Evolutionary conservation across 805 yeast genomes (phyloP).

Genomic region (Debaryomyces castellii): DNA sequence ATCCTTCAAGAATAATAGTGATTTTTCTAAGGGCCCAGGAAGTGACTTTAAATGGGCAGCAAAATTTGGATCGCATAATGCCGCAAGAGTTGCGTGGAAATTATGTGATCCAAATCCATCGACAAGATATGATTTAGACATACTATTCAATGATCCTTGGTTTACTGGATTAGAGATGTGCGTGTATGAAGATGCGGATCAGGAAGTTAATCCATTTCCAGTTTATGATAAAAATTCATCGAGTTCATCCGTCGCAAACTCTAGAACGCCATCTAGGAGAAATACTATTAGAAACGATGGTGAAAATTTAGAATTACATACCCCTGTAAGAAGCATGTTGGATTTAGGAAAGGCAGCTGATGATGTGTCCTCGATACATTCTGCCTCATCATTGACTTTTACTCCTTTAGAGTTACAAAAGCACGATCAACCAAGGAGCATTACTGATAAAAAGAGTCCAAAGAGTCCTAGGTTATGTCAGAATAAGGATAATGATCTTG

Average conservation of each 20-base stretch:
- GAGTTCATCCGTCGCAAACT: slow-evolving; percentile 17
- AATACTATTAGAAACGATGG: slow-evolving; percentile 20
- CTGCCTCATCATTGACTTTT: slow-evolving; percentile 23
- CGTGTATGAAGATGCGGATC: slow-evolving; percentile 48
- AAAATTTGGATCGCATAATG: slow-evolving; percentile 55
- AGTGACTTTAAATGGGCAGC: slow-evolving; percentile 69
- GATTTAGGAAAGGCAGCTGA: slow-evolving; percentile 21
- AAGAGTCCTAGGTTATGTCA: background rate
- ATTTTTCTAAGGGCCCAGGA: slow-evolving; percentile 60
- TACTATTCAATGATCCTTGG: slow-evolving; percentile 64
- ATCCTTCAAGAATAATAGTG: slow-evolving; percentile 46
- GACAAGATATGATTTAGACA: slow-evolving; percentile 53
- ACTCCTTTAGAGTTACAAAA: slow-evolving; percentile 17
- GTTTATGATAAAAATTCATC: slow-evolving; percentile 18
- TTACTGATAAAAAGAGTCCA: background rate
- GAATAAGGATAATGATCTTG: background rate
- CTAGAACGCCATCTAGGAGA: slow-evolving; percentile 32
- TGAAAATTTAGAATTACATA: slow-evolving; percentile 16
- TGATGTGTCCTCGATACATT: slow-evolving; percentile 20
- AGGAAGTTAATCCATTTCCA: slow-evolving; percentile 34
- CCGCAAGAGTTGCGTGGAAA: slow-evolving; percentile 73
- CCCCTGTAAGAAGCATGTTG: slow-evolving; percentile 40
- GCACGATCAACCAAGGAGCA: slow-evolving; percentile 7
- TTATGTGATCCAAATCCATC: slow-evolving; percentile 61
- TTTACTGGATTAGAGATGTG: slow-evolving; percentile 61